These are phyloP conservation scores for Ceratobasidium sp. DNA, from an alignment of 1,284 basidiomycete species.

Conservation along the genomic window DNA sequence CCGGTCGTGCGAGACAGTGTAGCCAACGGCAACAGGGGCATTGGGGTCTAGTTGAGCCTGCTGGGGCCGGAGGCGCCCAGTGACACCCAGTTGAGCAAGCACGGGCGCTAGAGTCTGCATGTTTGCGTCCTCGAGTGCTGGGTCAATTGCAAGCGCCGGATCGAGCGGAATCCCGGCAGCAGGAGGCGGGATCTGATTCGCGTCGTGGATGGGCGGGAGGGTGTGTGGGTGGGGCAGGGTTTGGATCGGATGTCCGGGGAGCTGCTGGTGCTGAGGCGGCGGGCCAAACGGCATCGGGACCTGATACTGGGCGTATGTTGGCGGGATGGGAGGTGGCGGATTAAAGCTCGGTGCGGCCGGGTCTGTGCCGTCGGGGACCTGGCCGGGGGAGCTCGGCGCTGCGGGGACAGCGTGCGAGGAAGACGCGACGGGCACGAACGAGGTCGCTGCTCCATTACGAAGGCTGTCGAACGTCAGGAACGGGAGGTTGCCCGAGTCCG, in stretches of 20 bases:
- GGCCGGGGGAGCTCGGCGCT: conserved; percentile 32
- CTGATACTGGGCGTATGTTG: conserved; percentile 41
- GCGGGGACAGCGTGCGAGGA: conserved; percentile 10
- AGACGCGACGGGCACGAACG: conserved; percentile 39
- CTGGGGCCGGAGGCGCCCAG: conserved; percentile 29
- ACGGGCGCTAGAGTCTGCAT: conserved; percentile 44
- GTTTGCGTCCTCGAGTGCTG: conserved; percentile 42
- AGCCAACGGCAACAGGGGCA: conserved; percentile 26
- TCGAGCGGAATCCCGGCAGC: conserved; percentile 37
- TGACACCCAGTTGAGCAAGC: conserved; percentile 38
- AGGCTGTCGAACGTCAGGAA: conserved; percentile 43
- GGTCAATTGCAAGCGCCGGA: conserved; percentile 43
- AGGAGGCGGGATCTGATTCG: conserved; percentile 24
- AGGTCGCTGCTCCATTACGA: conserved; percentile 40
- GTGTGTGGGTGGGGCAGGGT: conserved; percentile 17
- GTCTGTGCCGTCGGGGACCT: conserved; percentile 28
- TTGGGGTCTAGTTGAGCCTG: conserved; percentile 9
- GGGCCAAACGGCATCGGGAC: conserved; percentile 40
- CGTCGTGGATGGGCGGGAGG: conserved; percentile 38
- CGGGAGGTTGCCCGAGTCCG: conserved; percentile 39
- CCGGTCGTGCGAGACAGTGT: conserved; percentile 42
- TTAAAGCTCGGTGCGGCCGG: conserved; percentile 21
- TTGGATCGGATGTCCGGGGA: conserved; percentile 39
- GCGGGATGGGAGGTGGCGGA: conserved; percentile 40
- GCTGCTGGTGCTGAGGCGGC: conserved; percentile 41